Percentiles rank a stretch among this genome's conserved stretches.
Evolutionary conservation across 768 basidiomycete species (phyloP).

Genomic region (Amanita pseudoporphyria): DNA sequence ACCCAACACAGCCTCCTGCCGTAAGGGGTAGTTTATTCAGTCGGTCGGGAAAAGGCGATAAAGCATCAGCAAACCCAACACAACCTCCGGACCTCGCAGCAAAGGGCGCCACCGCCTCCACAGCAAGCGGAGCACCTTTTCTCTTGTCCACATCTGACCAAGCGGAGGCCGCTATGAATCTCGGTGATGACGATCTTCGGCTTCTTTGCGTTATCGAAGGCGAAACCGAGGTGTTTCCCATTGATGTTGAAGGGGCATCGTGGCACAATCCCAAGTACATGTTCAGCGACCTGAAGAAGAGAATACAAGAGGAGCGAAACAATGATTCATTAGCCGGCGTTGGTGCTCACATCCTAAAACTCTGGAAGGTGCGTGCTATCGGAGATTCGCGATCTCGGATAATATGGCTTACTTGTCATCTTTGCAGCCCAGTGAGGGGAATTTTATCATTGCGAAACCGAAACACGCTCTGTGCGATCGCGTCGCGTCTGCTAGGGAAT

Average conservation of each 20-base stretch:
- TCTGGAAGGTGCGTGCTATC: slow-evolving; percentile 10
- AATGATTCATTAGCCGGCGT: slow-evolving; percentile 8
- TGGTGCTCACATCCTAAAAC: slow-evolving; percentile 8
- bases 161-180: slow-evolving; percentile 8
- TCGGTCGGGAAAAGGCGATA: too few relatives aligned
- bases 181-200: slow-evolving; percentile 8
- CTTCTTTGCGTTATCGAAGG: slow-evolving; percentile 10
- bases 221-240: slow-evolving; percentile 8
- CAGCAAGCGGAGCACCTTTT: too few relatives aligned
- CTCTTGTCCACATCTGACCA: too few relatives aligned
- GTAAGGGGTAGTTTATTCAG: too few relatives aligned
- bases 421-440: slow-evolving; percentile 6
- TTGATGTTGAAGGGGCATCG: slow-evolving; percentile 6
- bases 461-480: slow-evolving; percentile 5
- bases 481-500: slow-evolving; percentile 8
- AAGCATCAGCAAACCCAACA: too few relatives aligned
- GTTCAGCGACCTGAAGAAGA: slow-evolving; percentile 8
- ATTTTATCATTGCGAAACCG: slow-evolving; percentile 8
- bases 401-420: too few relatives aligned
- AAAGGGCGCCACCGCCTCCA: too few relatives aligned
- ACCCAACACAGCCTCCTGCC: too few relatives aligned
- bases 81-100: too few relatives aligned
- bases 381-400: slow-evolving; percentile 4
- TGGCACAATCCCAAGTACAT: slow-evolving; percentile 8
- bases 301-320: slow-evolving; percentile 9